These are phyloP conservation scores for Ramaria sp. DNA, from an alignment of 768 basidiomycete genomes.

Conservation along the genomic window DNA sequence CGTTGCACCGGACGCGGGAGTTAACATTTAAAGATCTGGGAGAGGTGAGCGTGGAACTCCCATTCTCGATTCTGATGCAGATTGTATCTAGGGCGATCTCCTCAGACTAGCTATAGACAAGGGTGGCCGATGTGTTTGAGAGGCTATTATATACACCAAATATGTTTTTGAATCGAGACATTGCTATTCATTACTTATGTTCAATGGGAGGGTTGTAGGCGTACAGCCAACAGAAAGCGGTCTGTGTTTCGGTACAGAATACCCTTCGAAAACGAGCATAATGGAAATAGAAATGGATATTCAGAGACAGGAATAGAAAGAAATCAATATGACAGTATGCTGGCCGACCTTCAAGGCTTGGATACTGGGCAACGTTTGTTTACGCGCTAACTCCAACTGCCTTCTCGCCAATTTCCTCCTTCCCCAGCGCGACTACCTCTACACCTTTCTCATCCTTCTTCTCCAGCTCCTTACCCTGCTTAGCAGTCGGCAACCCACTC, in stretches of 20 bases:
- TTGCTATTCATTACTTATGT: neutral
- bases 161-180: too few species aligned
- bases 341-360: neutral
- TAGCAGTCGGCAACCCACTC: neutral
- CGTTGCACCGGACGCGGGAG: constrained; percentile 68
- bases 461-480: neutral
- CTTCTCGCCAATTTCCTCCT: constrained; percentile 22
- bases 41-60: constrained; percentile 27
- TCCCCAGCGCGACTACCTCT: constrained; percentile 16
- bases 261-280: neutral
- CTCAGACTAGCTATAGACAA: constrained; percentile 50
- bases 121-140: constrained; percentile 25
- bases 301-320: neutral
- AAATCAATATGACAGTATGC: neutral
- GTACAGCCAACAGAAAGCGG: neutral
- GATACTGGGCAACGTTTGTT: neutral
- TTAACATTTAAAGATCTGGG: constrained; percentile 30
- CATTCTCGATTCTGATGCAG: neutral
- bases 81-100: constrained; percentile 18
- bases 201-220: neutral
- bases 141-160: neutral
- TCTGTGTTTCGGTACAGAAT: neutral
- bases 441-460: constrained; percentile 5
- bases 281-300: neutral
- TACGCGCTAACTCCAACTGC: constrained; percentile 11